Percentiles rank a stretch among this genome's conserved stretches.
Conservation (phyloP, 139 green algal genomes). For the Mesostigma viride region DNA sequence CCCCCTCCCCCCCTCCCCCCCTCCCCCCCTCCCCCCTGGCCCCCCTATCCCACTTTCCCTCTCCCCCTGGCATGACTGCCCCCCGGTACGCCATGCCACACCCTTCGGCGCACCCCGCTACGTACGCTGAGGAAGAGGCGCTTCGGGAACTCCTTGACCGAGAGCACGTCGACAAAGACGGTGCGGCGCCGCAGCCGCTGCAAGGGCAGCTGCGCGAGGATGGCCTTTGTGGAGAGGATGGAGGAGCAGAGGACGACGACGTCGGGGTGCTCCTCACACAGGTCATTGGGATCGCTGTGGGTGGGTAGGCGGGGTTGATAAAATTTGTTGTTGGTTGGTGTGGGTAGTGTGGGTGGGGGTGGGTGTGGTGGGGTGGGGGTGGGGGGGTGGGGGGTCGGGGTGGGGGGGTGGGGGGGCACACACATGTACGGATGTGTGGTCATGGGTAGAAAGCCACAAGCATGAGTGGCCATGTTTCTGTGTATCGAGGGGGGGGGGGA, state of each 20-base stretch:
- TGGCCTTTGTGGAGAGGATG: slow-evolving; percentile 79
- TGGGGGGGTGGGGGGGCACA: background rate
- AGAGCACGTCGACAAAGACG: slow-evolving; percentile 94
- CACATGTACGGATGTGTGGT: background rate
- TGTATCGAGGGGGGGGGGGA: no score
- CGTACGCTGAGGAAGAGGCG: slow-evolving; percentile 69
- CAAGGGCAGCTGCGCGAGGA: slow-evolving; percentile 69
- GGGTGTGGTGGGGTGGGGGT: no score
- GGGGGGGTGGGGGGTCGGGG: no score
- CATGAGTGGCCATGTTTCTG: background rate
- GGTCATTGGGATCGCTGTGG: slow-evolving; percentile 67
- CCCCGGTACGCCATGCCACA: no score
- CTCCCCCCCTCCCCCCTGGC: no score
- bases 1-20: no score
- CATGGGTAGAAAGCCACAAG: background rate
- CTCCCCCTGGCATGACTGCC: no score
- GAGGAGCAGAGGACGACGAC: slow-evolving; percentile 82
- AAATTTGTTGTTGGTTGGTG: no score
- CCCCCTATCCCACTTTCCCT: no score
- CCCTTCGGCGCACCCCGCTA: no score
- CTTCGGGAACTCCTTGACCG: slow-evolving; percentile 96
- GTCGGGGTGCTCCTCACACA: slow-evolving; percentile 93
- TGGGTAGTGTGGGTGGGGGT: no score
- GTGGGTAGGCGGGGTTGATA: background rate
- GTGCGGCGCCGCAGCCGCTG: slow-evolving; percentile 79